Evolutionary conservation across 345 rosid species (phyloP).

Genomic region (Salix udensis): DNA sequence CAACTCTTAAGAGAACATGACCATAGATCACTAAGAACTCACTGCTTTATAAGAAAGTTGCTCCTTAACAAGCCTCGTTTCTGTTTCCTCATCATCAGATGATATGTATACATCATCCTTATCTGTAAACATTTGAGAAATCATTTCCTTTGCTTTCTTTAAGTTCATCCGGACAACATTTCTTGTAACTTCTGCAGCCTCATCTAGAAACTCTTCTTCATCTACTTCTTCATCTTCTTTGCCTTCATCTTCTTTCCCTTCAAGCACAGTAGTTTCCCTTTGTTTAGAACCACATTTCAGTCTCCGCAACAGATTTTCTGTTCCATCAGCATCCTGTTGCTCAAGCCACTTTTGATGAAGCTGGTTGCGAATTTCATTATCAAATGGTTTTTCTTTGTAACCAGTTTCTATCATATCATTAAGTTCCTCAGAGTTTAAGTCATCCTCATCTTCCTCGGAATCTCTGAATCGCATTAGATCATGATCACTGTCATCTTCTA

Average conservation of each 20-base stretch:
- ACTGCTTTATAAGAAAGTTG: constrained; percentile 55
- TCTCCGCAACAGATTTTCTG: constrained; percentile 70
- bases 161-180: constrained; percentile 49
- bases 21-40: constrained; percentile 31
- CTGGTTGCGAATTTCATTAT: constrained; percentile 69
- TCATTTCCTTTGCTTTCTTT: constrained; percentile 80
- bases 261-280: constrained; percentile 35
- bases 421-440: constrained; percentile 59
- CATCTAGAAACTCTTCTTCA: constrained; percentile 37
- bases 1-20: neutral
- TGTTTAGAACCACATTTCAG: constrained; percentile 55
- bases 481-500: constrained; percentile 92
- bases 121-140: constrained; percentile 82
- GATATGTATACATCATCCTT: constrained; percentile 68
- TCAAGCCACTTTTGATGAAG: constrained; percentile 95
- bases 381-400: constrained; percentile 62
- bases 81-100: constrained; percentile 89
- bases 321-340: constrained; percentile 81
- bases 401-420: constrained; percentile 70
- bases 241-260: constrained; percentile 43
- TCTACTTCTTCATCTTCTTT: constrained; percentile 38
- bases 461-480: constrained; percentile 61
- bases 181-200: constrained; percentile 41
- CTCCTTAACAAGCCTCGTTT: constrained; percentile 43
- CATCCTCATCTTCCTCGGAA: constrained; percentile 69